Evolutionary conservation across 2,329 filamentous ascomycete genomes (phyloP), one percentile per base, ranked within the genome.

Genomic region (Aspergillus carbonarius): DNA sequence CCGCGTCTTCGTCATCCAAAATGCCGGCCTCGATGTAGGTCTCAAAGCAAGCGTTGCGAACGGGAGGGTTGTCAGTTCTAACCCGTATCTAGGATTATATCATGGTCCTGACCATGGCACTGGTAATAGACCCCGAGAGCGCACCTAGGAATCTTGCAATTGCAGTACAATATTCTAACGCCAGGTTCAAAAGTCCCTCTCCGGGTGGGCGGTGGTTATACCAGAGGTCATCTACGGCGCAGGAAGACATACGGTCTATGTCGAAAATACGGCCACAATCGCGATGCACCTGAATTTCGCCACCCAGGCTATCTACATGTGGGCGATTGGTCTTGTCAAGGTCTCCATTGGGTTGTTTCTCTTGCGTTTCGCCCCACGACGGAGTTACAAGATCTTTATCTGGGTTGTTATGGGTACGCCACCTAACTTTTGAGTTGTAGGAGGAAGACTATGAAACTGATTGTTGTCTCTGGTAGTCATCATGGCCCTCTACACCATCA

Each of bases 161-260:
- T 32, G 30, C 30, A 10, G 30, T 3, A 32, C 6, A 32, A 9
- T n/a, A n/a, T n/a, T n/a, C n/a, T n/a, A n/a, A n/a, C n/a, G n/a
- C n/a, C n/a, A n/a, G 32, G 5, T 17, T 17, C 8, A 40, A 37
- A 17, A 65, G 54, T 75, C 75, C 12, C 60, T 81, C 49, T 66
- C 70, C 7, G 78, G 78, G 1, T 72, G 77, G 55, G 74, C 68
- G 2, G 49, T 81, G 23, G 68, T 81, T 46, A 70, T 81, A 13
- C 71, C 70, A 0, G 69, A 80, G 49, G 75, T 82, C 3, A 55
- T 68, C 1, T 69, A 78, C 46, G 81, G 80, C 3, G 79, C 76
- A n/a, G 81, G 81, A 5, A 71, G 70, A 48, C 81, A 83, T 48
- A 69, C 74, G 3, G 74, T 74, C 12, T 76, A 82, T 58, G 74